These are phyloP conservation scores for Leccinum olivaceopallidum DNA, from an alignment of 768 basidiomycete species.

Conservation along the genomic window DNA sequence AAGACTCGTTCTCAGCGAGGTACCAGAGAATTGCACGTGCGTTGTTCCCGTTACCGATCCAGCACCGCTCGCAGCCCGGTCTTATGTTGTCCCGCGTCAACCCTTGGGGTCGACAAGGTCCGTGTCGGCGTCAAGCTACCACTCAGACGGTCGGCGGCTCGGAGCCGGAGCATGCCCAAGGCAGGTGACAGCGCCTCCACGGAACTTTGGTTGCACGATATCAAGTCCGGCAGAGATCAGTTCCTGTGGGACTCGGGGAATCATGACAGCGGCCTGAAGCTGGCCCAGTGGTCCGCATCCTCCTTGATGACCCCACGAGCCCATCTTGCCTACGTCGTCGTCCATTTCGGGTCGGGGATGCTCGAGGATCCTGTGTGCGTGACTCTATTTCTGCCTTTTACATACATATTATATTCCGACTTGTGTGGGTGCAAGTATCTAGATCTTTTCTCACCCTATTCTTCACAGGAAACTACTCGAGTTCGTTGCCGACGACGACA, in stretches of 20 bases:
- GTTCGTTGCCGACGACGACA: conserved; percentile 19
- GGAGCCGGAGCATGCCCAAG: too few species aligned
- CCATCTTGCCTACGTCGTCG: conserved; percentile 14
- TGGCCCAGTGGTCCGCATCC: conserved; percentile 8
- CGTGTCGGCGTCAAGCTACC: too few species aligned
- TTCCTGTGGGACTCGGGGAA: conserved; percentile 16
- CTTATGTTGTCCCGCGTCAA: too few species aligned
- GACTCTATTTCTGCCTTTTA: not conserved
- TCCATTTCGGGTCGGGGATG: conserved; percentile 11
- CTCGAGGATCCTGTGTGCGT: conserved; percentile 20
- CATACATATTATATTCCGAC: too few species aligned
- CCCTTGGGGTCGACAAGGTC: too few species aligned
- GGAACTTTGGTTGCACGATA: not conserved
- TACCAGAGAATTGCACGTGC: conserved; percentile 75
- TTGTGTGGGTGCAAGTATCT: too few species aligned
- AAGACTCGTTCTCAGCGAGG: conserved; percentile 42
- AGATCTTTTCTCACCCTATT: not conserved
- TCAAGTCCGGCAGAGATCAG: conserved; percentile 15
- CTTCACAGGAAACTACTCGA: conserved; percentile 17
- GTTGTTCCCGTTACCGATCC: conserved; percentile 26
- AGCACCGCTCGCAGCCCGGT: conserved; percentile 6
- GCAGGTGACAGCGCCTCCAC: too few species aligned
- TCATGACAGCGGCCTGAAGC: not conserved
- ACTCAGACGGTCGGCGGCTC: conserved; percentile 1
- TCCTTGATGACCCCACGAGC: conserved; percentile 9